phyloP scores from a whole-genome alignment of 2,329 filamentous ascomycete genomes.

The Phyllosticta citrichinensis region DNA sequence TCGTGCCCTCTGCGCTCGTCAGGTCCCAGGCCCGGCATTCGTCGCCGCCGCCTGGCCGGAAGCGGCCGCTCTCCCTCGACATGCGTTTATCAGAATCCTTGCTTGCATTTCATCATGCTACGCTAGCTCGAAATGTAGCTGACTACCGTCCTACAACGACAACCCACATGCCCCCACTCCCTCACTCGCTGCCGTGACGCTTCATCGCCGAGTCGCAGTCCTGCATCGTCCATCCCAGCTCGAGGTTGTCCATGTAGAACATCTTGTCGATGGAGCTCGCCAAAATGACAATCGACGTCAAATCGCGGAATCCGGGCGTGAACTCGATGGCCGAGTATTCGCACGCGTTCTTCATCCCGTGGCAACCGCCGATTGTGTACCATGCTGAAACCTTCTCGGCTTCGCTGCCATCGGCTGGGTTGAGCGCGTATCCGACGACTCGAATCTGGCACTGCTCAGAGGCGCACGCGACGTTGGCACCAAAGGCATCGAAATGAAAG shows the following conservation, averaged over 20 bases:
- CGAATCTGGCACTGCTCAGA: constrained; percentile 21
- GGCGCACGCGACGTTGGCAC: constrained; percentile 39
- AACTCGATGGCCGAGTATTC: constrained; percentile 35
- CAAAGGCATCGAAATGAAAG: constrained; percentile 43
- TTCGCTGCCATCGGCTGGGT: constrained; percentile 38
- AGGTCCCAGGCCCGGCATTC: not conserved
- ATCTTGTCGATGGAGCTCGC: constrained; percentile 29
- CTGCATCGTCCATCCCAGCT: constrained; percentile 41
- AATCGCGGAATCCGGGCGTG: constrained; percentile 22
- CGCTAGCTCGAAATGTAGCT: not conserved
- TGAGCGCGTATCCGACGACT: constrained; percentile 31
- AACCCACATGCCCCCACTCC: not conserved
- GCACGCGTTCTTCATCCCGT: constrained; percentile 27
- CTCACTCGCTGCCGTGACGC: constrained; percentile 17
- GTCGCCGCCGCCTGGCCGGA: not conserved
- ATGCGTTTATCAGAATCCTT: constrained; percentile 4
- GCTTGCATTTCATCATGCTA: not conserved
- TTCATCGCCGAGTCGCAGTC: constrained; percentile 37
- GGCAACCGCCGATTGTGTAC: constrained; percentile 24
- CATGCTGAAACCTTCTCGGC: constrained; percentile 15
- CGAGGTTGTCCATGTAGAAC: constrained; percentile 40
- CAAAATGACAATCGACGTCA: constrained; percentile 34
- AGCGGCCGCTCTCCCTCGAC: not conserved
- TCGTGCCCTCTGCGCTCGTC: not conserved
- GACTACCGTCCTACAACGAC: not conserved